Evolutionary conservation across 2,329 filamentous ascomycete species (phyloP), one percentile per base, ranked within the genome.

Genomic region (Dryadomyces sulphureus): DNA sequence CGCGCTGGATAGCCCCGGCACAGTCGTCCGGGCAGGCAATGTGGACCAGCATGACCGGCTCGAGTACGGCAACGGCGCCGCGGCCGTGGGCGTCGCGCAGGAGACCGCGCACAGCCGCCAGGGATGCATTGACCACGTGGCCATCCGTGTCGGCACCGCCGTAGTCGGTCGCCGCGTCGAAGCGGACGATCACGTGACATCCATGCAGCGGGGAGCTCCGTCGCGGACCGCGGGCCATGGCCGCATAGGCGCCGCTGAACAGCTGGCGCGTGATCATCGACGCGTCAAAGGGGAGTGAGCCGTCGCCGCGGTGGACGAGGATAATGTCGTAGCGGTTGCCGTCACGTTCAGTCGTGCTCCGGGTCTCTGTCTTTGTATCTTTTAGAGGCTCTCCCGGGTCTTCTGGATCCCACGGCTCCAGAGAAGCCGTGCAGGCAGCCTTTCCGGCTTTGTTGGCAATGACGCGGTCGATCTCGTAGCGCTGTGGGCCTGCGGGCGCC

Each of bases 11-110:
- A 5, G 75, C 75, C 4, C 89, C 88, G 1, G 94, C 79, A 7
- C 77, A 80, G 6, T 73, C 72, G 62, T 95, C 90, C 44, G 92
- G 85, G 43, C 92, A 87, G 53, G 77, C 80, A 57, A 98, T 94
- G 45, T 81, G 79, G 5, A 85, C 86, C 49, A 81, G 79, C 87
- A 96, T 95, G 46, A 98, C 84, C 1, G 92, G 92, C 58, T 98
- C 92, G 65, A 96, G 82, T 35, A 98, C 68, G 1, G 74, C 73
- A 1, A 87, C 73, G 1, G 73, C 72, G 1, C 86, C 73, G 24
- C 34, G 40, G 9, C 70, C 64, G 46, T 76, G 70, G 0, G 79
- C 77, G 17, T 77, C 70, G 43, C 75, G 73, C 1, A 96, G 71
- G 0, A 81, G 81, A 8, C 73, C 68, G 49, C 81, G 76, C 0